A percentile compares a stretch with the other conserved stretches of the same genome.
These are phyloP conservation scores for Debaryomycetaceae sp. DNA, from an alignment of 1,139 yeast genomes.

Conservation along the genomic window DNA sequence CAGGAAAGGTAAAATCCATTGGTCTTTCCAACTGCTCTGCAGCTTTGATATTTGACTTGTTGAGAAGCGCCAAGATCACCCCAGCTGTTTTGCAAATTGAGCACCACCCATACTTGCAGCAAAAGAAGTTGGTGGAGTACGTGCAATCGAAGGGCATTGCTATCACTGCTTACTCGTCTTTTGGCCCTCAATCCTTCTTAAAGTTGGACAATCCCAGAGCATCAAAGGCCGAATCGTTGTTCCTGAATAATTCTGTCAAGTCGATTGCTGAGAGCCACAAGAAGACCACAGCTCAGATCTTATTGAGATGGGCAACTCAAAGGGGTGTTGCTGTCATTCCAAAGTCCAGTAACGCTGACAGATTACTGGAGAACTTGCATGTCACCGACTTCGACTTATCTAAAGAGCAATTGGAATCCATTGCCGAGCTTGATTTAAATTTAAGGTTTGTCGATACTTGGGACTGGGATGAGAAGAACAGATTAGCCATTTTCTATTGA, in stretches of 20 bases:
- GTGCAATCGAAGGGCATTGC: conserved; percentile 61
- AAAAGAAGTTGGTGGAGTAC: conserved; percentile 61
- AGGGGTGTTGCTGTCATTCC: conserved; percentile 71
- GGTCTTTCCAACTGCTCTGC: conserved; percentile 83
- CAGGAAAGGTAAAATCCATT: conserved; percentile 68
- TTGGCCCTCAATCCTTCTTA: conserved; percentile 71
- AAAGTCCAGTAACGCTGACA: conserved; percentile 62
- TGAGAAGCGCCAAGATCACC: conserved; percentile 65
- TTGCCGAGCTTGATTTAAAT: conserved; percentile 57
- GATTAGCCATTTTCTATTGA: conserved; percentile 47
- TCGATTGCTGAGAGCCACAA: conserved; percentile 52
- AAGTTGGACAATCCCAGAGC: conserved; percentile 58
- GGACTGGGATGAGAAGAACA: conserved; percentile 52
- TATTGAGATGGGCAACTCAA: conserved; percentile 81
- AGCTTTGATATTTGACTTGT: conserved; percentile 67
- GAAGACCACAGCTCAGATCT: conserved; percentile 58
- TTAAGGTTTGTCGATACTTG: conserved; percentile 86
- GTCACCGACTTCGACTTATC: conserved; percentile 54
- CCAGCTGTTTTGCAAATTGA: conserved; percentile 88
- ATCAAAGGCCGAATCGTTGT: conserved; percentile 49
- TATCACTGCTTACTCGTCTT: conserved; percentile 82
- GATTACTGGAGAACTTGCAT: conserved; percentile 55
- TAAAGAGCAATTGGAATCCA: conserved; percentile 50
- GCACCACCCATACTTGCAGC: conserved; percentile 89
- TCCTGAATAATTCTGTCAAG: conserved; percentile 50